These are phyloP conservation scores for Eragrostis nindensis DNA, from an alignment of 176 grass and related monocot species.

Conservation along the genomic window DNA sequence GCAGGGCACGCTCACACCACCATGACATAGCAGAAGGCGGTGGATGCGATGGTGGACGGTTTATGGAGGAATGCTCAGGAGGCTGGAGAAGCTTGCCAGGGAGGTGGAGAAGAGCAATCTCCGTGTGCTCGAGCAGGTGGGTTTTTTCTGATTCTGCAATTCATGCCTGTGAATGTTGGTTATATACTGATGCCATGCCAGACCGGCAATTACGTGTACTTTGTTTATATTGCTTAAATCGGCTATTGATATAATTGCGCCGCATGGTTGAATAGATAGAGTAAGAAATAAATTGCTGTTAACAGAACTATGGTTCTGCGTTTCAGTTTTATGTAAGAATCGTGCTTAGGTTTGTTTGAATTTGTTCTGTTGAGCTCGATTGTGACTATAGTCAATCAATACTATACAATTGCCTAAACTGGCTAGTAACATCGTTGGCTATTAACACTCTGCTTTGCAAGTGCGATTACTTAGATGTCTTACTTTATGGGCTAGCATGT, in stretches of 20 bases:
- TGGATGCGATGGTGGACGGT: slow-evolving; percentile 49
- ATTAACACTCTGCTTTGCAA: no score
- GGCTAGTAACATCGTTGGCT: no score
- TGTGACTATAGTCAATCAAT: neutral
- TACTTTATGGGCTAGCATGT: no score
- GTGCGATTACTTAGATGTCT: no score
- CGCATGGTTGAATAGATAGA: neutral
- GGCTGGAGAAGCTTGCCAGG: slow-evolving; percentile 60
- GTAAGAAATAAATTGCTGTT: neutral
- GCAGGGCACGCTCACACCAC: neutral
- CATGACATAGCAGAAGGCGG: slow-evolving; percentile 43
- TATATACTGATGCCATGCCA: neutral
- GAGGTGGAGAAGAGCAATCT: slow-evolving; percentile 65
- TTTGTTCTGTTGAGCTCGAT: neutral
- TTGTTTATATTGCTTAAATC: neutral
- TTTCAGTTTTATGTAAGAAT: neutral
- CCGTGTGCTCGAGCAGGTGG: slow-evolving; percentile 64
- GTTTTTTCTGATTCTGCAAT: neutral
- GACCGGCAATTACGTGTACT: neutral
- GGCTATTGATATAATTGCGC: slow-evolving; percentile 1
- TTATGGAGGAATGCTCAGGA: slow-evolving; percentile 61
- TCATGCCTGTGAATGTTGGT: neutral
- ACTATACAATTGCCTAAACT: neutral
- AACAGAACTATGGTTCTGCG: neutral
- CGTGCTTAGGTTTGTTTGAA: neutral